phyloP scores from a whole-genome alignment of 495 filamentous ascomycete genomes.

The Podospora tetraspora region DNA sequence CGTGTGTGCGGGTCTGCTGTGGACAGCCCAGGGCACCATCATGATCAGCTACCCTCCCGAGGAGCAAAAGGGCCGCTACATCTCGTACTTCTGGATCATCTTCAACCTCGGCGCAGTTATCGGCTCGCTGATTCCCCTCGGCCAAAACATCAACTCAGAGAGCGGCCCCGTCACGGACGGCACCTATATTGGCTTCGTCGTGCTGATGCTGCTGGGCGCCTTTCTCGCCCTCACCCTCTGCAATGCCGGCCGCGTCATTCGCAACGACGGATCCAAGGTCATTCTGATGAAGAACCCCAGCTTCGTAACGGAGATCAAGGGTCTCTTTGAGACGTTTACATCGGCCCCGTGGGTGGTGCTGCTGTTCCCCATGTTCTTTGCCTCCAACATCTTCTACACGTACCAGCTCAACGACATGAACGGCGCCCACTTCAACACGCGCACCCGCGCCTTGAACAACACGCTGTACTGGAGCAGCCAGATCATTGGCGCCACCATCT shows the following conservation, averaged over 20 bases:
- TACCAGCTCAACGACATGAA: conserved; percentile 62
- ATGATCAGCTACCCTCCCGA: conserved; percentile 94
- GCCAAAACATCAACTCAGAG: conserved; percentile 65
- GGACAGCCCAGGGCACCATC: conserved; percentile 89
- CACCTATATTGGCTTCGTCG: conserved; percentile 86
- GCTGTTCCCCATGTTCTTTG: conserved; percentile 83
- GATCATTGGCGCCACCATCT: conserved; percentile 75
- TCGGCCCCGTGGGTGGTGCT: conserved; percentile 72
- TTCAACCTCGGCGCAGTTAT: conserved; percentile 93
- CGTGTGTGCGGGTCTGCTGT: conserved; percentile 79
- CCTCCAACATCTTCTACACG: conserved; percentile 78
- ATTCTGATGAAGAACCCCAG: conserved; percentile 85
- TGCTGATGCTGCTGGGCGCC: conserved; percentile 76
- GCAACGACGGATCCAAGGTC: conserved; percentile 69
- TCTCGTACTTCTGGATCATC: conserved; percentile 89
- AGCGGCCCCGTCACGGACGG: conserved; percentile 65
- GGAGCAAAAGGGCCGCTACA: conserved; percentile 77
- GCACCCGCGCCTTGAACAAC: conserved; percentile 77
- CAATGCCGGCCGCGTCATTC: conserved; percentile 70
- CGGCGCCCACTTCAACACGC: conserved; percentile 69
- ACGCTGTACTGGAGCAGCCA: conserved; percentile 83
- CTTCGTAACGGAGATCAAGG: conserved; percentile 70
- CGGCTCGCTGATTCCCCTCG: conserved; percentile 78
- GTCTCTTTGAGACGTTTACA: conserved; percentile 68
- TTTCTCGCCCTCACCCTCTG: conserved; percentile 65